phyloP scores from a whole-genome alignment of 192 early-diverging fungal genomes.

The Coemansia sp. region DNA sequence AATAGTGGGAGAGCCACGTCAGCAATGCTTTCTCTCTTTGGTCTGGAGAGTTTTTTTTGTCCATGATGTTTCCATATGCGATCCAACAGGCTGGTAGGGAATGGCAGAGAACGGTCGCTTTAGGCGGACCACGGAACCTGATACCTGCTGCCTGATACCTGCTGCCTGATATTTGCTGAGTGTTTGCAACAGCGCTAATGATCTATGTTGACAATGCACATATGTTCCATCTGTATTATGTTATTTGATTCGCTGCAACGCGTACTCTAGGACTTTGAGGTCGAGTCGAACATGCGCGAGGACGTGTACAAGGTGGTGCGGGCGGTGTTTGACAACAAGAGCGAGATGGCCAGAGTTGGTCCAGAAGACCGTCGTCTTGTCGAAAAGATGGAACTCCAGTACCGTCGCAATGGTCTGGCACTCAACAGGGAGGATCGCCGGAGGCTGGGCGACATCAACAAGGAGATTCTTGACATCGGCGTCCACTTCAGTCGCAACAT shows the following conservation, averaged over 20 bases:
- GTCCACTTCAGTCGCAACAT: slow-evolving; percentile 73
- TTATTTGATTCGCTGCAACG: background rate
- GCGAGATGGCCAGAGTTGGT: slow-evolving; percentile 52
- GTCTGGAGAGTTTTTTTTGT: too few relatives aligned
- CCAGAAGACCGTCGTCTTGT: slow-evolving; percentile 71
- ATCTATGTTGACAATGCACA: background rate
- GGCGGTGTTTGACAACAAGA: slow-evolving; percentile 54
- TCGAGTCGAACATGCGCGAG: slow-evolving; percentile 64
- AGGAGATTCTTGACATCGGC: slow-evolving; percentile 66
- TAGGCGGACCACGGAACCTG: too few relatives aligned
- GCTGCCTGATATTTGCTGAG: too few relatives aligned
- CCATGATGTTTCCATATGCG: too few relatives aligned
- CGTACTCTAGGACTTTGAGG: slow-evolving; percentile 57
- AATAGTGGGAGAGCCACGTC: too few relatives aligned
- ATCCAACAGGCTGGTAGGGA: too few relatives aligned
- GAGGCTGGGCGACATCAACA: slow-evolving; percentile 62
- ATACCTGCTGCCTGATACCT: too few relatives aligned
- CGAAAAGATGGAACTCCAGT: slow-evolving; percentile 65
- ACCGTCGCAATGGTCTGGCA: slow-evolving; percentile 70
- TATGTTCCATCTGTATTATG: background rate
- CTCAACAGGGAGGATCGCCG: slow-evolving; percentile 63
- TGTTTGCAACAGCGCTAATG: too few relatives aligned
- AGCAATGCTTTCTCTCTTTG: background rate
- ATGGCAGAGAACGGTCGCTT: too few relatives aligned
- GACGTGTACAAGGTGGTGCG: slow-evolving; percentile 65